Evolutionary conservation across 148 eudicot genomes (phyloP).

Genomic region (Euryodendron excelsum): DNA sequence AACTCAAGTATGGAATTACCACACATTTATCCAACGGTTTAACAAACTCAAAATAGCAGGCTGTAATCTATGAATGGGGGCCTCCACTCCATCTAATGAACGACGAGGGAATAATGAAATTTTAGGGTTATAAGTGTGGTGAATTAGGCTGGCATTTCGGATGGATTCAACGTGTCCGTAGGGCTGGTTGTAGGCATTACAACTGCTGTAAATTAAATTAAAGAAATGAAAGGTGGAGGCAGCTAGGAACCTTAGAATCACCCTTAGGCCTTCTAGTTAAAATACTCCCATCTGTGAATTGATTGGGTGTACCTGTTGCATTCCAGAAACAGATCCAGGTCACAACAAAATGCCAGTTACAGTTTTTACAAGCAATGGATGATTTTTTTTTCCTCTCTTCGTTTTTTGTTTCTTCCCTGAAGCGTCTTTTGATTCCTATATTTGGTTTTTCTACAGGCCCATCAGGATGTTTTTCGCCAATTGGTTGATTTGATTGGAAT

Average conservation of each 20-base stretch:
- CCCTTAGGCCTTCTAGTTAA: background rate
- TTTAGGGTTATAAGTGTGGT: background rate
- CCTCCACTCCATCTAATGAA: background rate
- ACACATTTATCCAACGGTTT: background rate
- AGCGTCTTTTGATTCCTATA: background rate
- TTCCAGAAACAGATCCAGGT: conserved; percentile 5
- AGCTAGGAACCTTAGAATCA: background rate
- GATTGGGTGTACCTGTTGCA: background rate
- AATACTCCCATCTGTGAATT: background rate
- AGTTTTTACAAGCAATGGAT: background rate
- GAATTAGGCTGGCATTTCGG: background rate
- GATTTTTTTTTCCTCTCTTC: background rate
- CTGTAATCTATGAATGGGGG: background rate
- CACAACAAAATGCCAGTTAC: background rate
- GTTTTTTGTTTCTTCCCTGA: background rate
- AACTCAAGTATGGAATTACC: background rate
- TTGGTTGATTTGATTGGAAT: conserved; percentile 95
- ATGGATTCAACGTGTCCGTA: background rate
- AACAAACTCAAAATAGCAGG: background rate
- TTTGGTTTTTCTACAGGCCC: conserved; percentile 53
- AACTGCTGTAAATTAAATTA: background rate
- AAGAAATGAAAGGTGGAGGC: background rate
- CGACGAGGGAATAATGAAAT: background rate
- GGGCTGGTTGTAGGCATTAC: background rate
- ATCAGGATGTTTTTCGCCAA: conserved; percentile 76